Conservation (phyloP, 2,329 filamentous ascomycete genomes). For the Beauveria rudraprayagi region DNA sequence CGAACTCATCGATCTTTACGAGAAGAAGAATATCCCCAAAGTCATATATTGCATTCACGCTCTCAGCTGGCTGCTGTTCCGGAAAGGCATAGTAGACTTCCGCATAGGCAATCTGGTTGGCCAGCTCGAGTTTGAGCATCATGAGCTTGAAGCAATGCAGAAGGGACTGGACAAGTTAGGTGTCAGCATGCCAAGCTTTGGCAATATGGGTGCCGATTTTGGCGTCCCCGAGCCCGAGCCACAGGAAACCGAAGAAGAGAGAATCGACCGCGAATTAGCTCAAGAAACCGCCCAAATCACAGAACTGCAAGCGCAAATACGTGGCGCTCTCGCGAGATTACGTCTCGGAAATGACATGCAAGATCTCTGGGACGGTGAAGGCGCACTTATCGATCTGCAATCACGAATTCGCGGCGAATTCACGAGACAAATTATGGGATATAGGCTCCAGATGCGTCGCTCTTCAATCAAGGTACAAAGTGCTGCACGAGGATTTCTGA, state of each 20-base stretch:
- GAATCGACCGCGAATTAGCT: slow-evolving; percentile 70
- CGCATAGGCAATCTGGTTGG: slow-evolving; percentile 94
- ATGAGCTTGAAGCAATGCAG: slow-evolving; percentile 93
- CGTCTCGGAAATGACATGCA: slow-evolving; percentile 79
- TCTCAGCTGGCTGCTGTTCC: slow-evolving; percentile 91
- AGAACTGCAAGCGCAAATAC: slow-evolving; percentile 80
- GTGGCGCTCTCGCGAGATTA: slow-evolving; percentile 72
- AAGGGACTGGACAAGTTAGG: slow-evolving; percentile 95
- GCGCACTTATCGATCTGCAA: slow-evolving; percentile 72
- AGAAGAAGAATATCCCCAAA: slow-evolving; percentile 99
- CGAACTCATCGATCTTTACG: slow-evolving; percentile 93
- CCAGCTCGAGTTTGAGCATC: slow-evolving; percentile 93
- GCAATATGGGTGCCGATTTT: slow-evolving; percentile 94
- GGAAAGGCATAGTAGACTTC: slow-evolving; percentile 91
- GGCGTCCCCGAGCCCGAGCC: slow-evolving; percentile 70
- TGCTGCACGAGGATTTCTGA: slow-evolving; percentile 64
- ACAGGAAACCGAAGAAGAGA: slow-evolving; percentile 83
- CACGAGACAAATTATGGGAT: slow-evolving; percentile 72
- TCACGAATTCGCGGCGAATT: slow-evolving; percentile 82
- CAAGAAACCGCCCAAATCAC: slow-evolving; percentile 65
- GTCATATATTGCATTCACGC: slow-evolving; percentile 99
- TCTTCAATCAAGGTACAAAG: slow-evolving; percentile 80
- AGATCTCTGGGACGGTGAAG: slow-evolving; percentile 77
- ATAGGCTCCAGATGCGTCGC: slow-evolving; percentile 71
- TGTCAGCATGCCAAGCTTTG: slow-evolving; percentile 93